These are phyloP conservation scores for Suillus sp. DNA, from an alignment of 768 basidiomycete species.

Conservation along the genomic window DNA sequence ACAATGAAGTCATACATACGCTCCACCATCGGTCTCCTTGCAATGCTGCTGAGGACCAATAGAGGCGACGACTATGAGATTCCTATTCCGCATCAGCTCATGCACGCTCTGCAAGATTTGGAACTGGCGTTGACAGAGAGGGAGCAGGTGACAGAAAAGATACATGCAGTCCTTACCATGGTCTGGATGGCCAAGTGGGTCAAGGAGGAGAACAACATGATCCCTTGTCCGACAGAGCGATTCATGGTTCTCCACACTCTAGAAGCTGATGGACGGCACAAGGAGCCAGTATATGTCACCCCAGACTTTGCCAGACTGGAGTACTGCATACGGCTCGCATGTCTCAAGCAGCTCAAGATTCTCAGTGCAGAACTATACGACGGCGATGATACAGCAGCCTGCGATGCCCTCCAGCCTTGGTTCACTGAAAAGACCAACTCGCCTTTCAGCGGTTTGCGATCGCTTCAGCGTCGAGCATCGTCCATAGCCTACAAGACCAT, in stretches of 20 bases:
- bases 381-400: no score
- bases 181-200: conserved; percentile 19
- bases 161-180: conserved; percentile 14
- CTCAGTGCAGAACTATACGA: no score
- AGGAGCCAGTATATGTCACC: no score
- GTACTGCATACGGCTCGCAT: no score
- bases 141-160: background rate
- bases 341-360: no score
- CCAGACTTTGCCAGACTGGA: no score
- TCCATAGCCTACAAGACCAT: no score
- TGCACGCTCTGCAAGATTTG: no score
- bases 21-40: background rate
- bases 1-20: conserved; percentile 21
- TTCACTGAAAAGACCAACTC: no score
- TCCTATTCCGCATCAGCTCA: background rate
- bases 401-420: no score
- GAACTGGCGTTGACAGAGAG: background rate
- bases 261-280: conserved; percentile 10
- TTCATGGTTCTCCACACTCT: background rate
- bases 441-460: no score
- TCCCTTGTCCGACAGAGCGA: conserved; percentile 23
- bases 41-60: conserved; percentile 3
- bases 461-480: no score
- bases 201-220: background rate
- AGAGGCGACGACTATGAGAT: background rate